Conservation (phyloP, 768 basidiomycete species). For the Exidia glandulosa region DNA sequence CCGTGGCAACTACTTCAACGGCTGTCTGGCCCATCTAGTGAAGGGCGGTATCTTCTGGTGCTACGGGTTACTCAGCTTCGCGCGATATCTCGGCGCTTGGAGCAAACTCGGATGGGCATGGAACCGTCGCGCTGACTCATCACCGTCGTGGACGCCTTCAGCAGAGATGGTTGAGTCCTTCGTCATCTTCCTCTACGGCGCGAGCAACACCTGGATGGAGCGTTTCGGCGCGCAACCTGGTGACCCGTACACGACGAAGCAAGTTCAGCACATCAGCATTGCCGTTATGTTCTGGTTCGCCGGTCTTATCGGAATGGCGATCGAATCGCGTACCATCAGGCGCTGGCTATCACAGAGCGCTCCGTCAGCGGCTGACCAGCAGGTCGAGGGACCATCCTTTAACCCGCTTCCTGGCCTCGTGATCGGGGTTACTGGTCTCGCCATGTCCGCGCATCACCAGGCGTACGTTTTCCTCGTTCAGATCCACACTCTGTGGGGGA, state of each 20-base stretch:
- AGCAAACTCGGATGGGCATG: conserved; percentile 90
- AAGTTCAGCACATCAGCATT: conserved; percentile 90
- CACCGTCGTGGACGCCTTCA: conserved; percentile 24
- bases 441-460: conserved; percentile 89
- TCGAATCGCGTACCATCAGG: conserved; percentile 69
- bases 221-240: conserved; percentile 75
- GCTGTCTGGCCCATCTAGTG: conserved; percentile 83
- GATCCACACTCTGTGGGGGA: conserved; percentile 88
- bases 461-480: conserved; percentile 90
- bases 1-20: conserved; percentile 64
- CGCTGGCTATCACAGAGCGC: conserved; percentile 49
- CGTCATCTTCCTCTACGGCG: conserved; percentile 81
- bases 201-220: conserved; percentile 96
- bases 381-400: conserved; percentile 64
- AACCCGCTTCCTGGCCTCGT: conserved; percentile 91
- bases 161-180: conserved; percentile 71
- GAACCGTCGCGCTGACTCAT: conserved; percentile 45
- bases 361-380: background rate
- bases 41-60: conserved; percentile 91
- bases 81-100: conserved; percentile 88
- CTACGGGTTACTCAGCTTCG: conserved; percentile 81
- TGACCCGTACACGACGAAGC: conserved; percentile 79
- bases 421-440: conserved; percentile 86
- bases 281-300: conserved; percentile 97
- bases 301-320: conserved; percentile 76